Conservation (phyloP, 768 basidiomycete species). For the Boletales sp. region DNA sequence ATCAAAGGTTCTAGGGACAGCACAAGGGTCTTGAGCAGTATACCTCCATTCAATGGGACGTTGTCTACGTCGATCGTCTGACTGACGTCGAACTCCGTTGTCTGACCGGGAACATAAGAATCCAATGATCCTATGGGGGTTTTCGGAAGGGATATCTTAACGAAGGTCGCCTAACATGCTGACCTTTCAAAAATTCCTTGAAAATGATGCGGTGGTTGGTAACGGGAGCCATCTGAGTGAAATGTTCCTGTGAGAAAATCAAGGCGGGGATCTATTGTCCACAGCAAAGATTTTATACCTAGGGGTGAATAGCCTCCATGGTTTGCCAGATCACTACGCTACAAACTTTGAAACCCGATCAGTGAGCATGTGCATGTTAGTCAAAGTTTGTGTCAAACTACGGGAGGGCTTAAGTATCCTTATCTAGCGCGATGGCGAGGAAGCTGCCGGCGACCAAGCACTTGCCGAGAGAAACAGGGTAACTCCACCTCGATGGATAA, state of each 20-base stretch:
- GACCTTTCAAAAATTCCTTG: not conserved
- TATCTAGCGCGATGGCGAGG: too few species aligned
- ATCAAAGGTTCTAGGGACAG: slow-evolving; percentile 47
- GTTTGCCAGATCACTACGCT: not conserved
- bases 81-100: slow-evolving; percentile 41
- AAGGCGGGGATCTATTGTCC: not conserved
- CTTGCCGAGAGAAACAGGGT: too few species aligned
- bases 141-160: not conserved
- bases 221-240: not conserved
- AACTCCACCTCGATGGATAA: too few species aligned
- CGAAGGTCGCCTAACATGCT: not conserved
- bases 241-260: not conserved
- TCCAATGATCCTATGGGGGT: not conserved
- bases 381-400: too few species aligned
- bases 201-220: slow-evolving; percentile 3
- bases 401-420: too few species aligned
- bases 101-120: slow-evolving; percentile 34
- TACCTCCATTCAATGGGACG: slow-evolving; percentile 41
- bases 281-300: not conserved
- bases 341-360: too few species aligned
- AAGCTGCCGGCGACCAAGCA: too few species aligned
- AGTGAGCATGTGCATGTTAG: too few species aligned
- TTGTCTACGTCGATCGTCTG: slow-evolving; percentile 49
- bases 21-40: slow-evolving; percentile 49
- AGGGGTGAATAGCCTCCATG: not conserved